Conservation (phyloP, 768 basidiomycete species). For the Hygrophorus pudorinus region DNA sequence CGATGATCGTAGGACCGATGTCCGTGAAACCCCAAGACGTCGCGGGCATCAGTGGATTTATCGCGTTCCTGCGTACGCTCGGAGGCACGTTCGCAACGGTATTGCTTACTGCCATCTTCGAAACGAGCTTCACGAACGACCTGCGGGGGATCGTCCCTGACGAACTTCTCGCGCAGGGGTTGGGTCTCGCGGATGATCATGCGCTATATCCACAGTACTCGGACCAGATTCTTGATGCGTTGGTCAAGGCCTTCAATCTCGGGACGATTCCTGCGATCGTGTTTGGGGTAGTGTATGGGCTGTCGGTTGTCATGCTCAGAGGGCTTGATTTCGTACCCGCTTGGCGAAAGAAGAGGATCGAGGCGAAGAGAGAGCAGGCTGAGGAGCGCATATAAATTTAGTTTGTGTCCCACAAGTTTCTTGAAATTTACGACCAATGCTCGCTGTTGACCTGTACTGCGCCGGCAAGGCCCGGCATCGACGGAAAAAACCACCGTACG, state of each 20-base stretch:
- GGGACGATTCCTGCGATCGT: not conserved
- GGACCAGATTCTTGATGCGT: not conserved
- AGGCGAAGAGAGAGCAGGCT: no score
- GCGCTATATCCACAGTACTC: no score
- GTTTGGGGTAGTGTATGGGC: not conserved
- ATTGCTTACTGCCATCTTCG: not conserved
- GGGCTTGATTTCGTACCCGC: not conserved
- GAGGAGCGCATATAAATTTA: no score
- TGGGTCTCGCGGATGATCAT: not conserved
- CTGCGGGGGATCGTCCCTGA: not conserved
- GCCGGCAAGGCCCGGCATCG: no score
- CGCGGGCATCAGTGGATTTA: not conserved
- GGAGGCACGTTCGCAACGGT: not conserved
- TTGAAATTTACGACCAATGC: no score
- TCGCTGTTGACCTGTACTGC: no score
- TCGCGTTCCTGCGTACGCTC: not conserved
- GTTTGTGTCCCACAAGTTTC: no score
- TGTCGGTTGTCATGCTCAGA: not conserved
- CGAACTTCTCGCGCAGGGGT: not conserved
- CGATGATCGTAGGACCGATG: not conserved
- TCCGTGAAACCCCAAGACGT: not conserved
- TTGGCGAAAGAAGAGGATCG: no score
- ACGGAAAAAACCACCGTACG: no score
- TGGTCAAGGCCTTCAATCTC: not conserved
- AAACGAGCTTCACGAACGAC: not conserved